Evolutionary conservation across 2,329 filamentous ascomycete species (phyloP).

Genomic region (Tolypocladium cylindrosporum): DNA sequence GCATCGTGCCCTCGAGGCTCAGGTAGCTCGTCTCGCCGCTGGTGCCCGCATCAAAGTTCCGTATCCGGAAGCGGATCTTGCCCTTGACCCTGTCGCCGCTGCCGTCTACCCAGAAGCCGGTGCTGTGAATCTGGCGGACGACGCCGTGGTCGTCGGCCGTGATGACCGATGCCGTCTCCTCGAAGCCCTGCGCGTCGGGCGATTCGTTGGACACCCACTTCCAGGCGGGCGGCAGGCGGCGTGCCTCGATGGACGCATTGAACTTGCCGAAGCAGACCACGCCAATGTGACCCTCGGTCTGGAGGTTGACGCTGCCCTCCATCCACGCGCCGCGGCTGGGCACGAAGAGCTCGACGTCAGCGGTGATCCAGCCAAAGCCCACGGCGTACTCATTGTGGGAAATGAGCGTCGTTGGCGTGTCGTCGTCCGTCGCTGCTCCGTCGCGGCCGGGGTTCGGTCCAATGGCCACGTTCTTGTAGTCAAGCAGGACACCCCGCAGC

Average conservation of each 20-base stretch:
- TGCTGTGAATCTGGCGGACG: slow-evolving; percentile 40
- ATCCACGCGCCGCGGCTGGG: slow-evolving; percentile 65
- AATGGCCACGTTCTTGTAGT: slow-evolving; percentile 60
- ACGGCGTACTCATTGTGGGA: slow-evolving; percentile 75
- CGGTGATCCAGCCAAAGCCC: slow-evolving; percentile 79
- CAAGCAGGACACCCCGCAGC: slow-evolving; percentile 64
- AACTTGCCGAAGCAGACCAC: slow-evolving; percentile 87
- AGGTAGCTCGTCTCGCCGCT: slow-evolving; percentile 70
- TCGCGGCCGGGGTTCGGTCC: slow-evolving; percentile 46
- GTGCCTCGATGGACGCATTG: slow-evolving; percentile 75
- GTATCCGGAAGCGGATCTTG: slow-evolving; percentile 66
- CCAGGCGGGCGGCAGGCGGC: slow-evolving; percentile 69
- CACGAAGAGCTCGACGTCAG: slow-evolving; percentile 74
- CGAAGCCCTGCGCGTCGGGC: slow-evolving; percentile 27
- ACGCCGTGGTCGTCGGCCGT: slow-evolving; percentile 42
- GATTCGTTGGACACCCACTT: slow-evolving; percentile 58
- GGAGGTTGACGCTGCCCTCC: slow-evolving; percentile 73
- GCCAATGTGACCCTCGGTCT: slow-evolving; percentile 82
- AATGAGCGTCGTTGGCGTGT: slow-evolving; percentile 34
- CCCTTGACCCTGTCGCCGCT: slow-evolving; percentile 60
- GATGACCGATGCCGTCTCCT: slow-evolving; percentile 29
- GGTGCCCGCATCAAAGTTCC: slow-evolving; percentile 72
- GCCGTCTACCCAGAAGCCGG: slow-evolving; percentile 67
- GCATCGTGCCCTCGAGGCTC: slow-evolving; percentile 80
- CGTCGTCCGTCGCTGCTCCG: slow-evolving; percentile 36